Conservation (phyloP, 1,284 basidiomycete species). For the Schizophyllum commune region DNA sequence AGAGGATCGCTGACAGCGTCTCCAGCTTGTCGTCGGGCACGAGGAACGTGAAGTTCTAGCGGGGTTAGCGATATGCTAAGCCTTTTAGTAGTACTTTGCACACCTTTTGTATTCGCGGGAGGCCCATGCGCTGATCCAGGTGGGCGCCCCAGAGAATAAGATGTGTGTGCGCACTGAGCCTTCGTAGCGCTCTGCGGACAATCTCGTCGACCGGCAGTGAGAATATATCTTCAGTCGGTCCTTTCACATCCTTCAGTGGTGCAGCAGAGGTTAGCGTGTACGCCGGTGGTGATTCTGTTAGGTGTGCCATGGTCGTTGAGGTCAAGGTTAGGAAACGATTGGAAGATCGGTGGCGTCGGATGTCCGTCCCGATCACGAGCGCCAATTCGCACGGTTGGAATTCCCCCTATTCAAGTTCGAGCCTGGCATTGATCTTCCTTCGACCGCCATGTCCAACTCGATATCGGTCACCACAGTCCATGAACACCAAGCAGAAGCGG, state of each 20-base stretch:
- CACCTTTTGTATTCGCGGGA: neutral
- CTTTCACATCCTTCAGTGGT: neutral
- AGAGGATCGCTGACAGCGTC: conserved; percentile 17
- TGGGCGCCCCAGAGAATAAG: neutral
- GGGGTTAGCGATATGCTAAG: neutral
- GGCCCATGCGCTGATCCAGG: neutral
- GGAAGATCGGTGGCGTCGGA: neutral
- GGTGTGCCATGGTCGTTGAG: neutral
- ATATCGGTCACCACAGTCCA: neutral
- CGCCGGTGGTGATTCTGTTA: neutral
- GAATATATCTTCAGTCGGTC: neutral
- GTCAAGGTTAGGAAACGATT: neutral
- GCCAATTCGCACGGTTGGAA: too few species aligned
- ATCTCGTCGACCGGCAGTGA: neutral
- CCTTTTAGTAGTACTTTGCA: too few species aligned
- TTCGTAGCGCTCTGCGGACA: neutral
- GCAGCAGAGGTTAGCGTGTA: neutral
- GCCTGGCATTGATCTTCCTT: too few species aligned
- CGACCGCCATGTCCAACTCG: neutral
- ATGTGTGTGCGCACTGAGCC: neutral
- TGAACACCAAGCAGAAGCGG: neutral
- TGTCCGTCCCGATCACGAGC: neutral
- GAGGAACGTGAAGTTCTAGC: conserved; percentile 20
- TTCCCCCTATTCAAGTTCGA: too few species aligned
- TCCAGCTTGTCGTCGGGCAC: conserved; percentile 19